These are phyloP conservation scores for Eucalyptus brandiana DNA, from an alignment of 345 rosid genomes.

Conservation along the genomic window DNA sequence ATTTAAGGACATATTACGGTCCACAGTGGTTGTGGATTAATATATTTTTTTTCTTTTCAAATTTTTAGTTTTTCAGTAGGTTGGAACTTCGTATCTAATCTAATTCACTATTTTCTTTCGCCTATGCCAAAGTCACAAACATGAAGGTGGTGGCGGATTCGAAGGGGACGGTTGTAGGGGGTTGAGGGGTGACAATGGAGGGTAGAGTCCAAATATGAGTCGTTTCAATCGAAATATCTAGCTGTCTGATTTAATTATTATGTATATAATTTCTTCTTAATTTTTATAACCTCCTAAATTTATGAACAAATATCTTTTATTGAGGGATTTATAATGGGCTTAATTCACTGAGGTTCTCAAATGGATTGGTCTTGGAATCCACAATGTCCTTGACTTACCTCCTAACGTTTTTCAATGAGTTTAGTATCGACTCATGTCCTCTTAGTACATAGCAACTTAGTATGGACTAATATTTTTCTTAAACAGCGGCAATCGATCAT, in stretches of 20 bases:
- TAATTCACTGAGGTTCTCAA: background rate
- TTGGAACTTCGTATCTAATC: background rate
- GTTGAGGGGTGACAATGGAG: background rate
- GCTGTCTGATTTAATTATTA: background rate
- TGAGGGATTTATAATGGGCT: background rate
- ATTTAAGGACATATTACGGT: too few species aligned
- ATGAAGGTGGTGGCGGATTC: background rate
- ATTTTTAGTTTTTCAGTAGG: background rate
- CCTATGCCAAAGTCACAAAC: background rate
- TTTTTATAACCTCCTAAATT: background rate
- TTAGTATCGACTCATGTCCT: background rate
- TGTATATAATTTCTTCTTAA: background rate
- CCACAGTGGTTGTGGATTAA: fast-evolving
- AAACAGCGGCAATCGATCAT: background rate
- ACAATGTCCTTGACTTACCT: background rate
- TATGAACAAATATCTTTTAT: background rate
- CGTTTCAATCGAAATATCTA: background rate
- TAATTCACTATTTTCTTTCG: background rate
- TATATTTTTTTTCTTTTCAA: fast-evolving
- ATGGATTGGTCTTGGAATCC: background rate
- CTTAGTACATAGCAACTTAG: background rate
- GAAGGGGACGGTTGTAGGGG: background rate
- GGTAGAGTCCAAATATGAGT: background rate
- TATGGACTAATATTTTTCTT: background rate
- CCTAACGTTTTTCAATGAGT: background rate